Base-by-base conservation (phyloP, 1,139 yeast species). In the Pneumocystis carinii region DNA sequence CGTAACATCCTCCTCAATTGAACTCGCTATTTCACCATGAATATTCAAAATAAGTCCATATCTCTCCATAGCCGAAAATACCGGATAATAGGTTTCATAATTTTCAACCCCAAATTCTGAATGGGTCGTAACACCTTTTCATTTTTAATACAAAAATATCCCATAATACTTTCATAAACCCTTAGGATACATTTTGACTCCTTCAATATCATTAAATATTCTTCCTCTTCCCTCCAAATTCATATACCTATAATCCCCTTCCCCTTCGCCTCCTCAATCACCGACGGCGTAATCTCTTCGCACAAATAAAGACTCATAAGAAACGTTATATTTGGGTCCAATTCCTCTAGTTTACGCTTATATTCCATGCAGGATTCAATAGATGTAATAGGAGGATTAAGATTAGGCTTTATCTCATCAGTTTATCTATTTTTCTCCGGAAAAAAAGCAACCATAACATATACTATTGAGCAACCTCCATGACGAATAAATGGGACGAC, bases 51-150 rank as follows among this genome's bases (percentile, higher is more conserved):
- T 85, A 71, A 92, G 76, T 62, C 82, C 81, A 66, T 86, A 81
- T 68, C 82, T 79, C 74, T 92, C 86, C 90, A 92, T 85, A 24
- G 88, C 95, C 70, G 86, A 81, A 72, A 92, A 92, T 12, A 92
- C 80, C 3, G 96, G 96, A 73, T 90, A 92, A 71, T 90, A 94
- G 3, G 81, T 83, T 62, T 85, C 81, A 74, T 92, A 92, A 71
- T 92, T 95, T 70, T 90, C 88, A 42, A 92, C 97, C 59, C 98
- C 98, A 63, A 74, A 75, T n/a, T 85, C 88, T 7, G 96, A 88
- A 76, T 92, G 94, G 61, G 99, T 92, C 15, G 99, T 92, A 41
- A 94, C 99, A 61, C 99, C 99, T 1, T 97, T 97, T 38, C 98
- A 48, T 24, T 24, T 48, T 42, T 24, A 48, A 48, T 10, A 98